A percentile compares a stretch with the other conserved stretches of the same genome.
phyloP scores from a whole-genome alignment of 441 rosid species.

The Jatropha podagrica region DNA sequence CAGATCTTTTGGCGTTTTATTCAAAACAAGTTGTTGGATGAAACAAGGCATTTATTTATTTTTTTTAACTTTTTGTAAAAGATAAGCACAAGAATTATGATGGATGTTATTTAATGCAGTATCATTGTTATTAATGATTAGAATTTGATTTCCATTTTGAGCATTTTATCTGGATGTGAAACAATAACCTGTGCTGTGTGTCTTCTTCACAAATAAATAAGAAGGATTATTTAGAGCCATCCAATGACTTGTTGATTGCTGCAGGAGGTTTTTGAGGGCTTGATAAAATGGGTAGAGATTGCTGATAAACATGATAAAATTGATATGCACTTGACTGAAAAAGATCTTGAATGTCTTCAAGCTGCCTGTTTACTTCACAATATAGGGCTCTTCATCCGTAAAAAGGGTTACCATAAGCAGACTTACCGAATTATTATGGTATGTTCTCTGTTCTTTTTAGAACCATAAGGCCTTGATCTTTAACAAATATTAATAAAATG shows the following conservation, averaged over 20 bases:
- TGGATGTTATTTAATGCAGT: background rate
- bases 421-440: constrained; percentile 61
- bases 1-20: background rate
- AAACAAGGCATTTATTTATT: background rate
- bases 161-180: background rate
- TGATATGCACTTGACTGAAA: constrained; percentile 36
- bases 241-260: constrained; percentile 27
- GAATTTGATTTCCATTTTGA: background rate
- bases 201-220: background rate
- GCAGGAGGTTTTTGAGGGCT: constrained; percentile 43
- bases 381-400: constrained; percentile 51
- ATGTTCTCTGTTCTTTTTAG: constrained; percentile 15
- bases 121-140: background rate
- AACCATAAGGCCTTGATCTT: background rate
- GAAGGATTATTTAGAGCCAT: background rate
- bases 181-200: background rate
- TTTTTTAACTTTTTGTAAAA: too few relatives aligned
- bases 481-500: background rate
- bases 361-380: constrained; percentile 78
- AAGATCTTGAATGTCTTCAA: constrained; percentile 65
- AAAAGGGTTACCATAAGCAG: constrained; percentile 72
- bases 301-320: constrained; percentile 23
- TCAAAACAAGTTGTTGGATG: background rate
- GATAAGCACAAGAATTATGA: background rate
- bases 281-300: constrained; percentile 43